Evolutionary conservation across 345 rosid species (phyloP).

Genomic region (Hibiscus tridactylites): DNA sequence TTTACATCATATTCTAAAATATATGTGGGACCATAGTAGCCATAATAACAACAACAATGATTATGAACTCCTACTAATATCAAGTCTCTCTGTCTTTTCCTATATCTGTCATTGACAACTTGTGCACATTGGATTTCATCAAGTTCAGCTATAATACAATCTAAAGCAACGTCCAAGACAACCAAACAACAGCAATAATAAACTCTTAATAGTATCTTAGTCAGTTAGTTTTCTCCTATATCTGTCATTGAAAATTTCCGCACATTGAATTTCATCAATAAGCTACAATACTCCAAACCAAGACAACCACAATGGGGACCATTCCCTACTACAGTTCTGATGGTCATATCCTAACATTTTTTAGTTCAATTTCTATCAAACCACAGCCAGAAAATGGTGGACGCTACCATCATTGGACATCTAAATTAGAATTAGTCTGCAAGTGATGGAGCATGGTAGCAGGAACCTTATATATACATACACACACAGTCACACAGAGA

Average conservation of each 20-base stretch:
- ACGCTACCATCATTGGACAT: no score
- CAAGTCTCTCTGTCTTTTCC: background rate
- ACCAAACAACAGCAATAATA: background rate
- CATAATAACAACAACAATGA: background rate
- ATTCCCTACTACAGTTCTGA: background rate
- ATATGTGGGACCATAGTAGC: background rate
- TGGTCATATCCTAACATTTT: background rate
- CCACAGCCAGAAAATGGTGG: background rate
- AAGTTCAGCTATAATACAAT: background rate
- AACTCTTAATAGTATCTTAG: background rate
- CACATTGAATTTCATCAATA: no score
- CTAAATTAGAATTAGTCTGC: no score
- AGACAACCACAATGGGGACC: background rate
- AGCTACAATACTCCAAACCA: no score
- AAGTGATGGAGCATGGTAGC: no score
- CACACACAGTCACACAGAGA: no score
- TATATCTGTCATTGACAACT: background rate
- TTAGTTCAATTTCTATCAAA: background rate
- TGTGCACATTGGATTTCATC: background rate
- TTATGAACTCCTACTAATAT: background rate
- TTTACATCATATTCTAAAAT: background rate
- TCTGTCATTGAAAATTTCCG: background rate
- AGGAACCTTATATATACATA: no score
- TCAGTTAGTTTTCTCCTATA: background rate
- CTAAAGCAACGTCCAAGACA: background rate